Conservation (phyloP, 495 filamentous ascomycete species). For the Patellaria atrata region DNA sequence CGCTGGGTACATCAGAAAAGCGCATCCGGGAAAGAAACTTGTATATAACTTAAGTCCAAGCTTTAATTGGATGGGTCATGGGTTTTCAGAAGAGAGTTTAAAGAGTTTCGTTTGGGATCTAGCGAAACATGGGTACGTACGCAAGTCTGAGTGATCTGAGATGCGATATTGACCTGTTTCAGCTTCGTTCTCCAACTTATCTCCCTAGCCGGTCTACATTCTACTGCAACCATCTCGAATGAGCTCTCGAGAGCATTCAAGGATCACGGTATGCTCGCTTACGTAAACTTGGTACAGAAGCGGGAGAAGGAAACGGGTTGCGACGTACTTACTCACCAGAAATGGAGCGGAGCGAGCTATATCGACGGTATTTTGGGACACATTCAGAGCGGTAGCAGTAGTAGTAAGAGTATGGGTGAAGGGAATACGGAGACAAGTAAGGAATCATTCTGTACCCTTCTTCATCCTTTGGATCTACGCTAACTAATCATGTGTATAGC, state of each 20-base stretch:
- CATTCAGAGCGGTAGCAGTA: constrained; percentile 72
- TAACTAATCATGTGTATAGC: too few relatives aligned
- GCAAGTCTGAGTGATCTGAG: not conserved
- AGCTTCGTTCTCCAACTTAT: constrained; percentile 86
- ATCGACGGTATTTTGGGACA: constrained; percentile 86
- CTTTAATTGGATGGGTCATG: constrained; percentile 97
- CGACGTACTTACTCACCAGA: constrained; percentile 94
- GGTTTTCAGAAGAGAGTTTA: constrained; percentile 64
- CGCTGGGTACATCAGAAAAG: constrained; percentile 52
- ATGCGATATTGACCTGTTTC: not conserved
- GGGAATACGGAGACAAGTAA: constrained; percentile 35
- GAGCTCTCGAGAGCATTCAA: constrained; percentile 76
- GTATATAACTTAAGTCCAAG: constrained; percentile 94
- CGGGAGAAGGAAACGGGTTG: constrained; percentile 85
- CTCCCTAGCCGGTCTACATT: constrained; percentile 80
- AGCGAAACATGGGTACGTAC: constrained; percentile 59
- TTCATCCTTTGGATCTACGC: too few relatives aligned
- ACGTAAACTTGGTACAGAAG: constrained; percentile 77
- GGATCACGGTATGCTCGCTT: constrained; percentile 85
- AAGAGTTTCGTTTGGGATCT: constrained; percentile 93
- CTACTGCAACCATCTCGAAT: constrained; percentile 70
- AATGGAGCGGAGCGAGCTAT: constrained; percentile 89
- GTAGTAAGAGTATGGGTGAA: constrained; percentile 32
- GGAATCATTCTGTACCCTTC: too few relatives aligned
- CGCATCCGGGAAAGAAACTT: constrained; percentile 62